These are phyloP conservation scores for Apiospora rasikravindrae DNA, from an alignment of 2,329 filamentous ascomycete genomes.

Conservation along the genomic window DNA sequence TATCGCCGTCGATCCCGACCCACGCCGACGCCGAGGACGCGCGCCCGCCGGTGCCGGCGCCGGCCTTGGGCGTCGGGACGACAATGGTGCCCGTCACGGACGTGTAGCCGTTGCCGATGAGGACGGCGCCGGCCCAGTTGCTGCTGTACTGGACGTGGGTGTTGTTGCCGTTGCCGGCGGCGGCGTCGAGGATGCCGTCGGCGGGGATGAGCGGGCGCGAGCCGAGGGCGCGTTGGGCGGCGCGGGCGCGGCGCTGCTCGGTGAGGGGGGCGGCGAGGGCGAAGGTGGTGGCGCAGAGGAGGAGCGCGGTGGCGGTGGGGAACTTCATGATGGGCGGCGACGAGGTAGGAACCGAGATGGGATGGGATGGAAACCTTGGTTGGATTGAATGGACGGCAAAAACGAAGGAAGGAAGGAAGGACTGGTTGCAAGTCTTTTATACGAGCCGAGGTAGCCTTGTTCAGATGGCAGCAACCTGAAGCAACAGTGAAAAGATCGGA, in stretches of 20 bases:
- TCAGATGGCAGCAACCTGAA: too few species aligned
- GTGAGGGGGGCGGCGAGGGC: conserved; percentile 53
- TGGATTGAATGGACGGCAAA: neutral
- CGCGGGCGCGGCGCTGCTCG: conserved; percentile 43
- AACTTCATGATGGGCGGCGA: conserved; percentile 52
- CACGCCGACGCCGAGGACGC: conserved; percentile 51
- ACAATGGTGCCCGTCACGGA: conserved; percentile 59
- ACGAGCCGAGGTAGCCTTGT: neutral
- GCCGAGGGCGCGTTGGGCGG: conserved; percentile 28
- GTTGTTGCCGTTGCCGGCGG: neutral
- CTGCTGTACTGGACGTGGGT: conserved; percentile 52
- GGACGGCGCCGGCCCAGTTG: conserved; percentile 66
- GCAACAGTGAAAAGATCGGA: too few species aligned
- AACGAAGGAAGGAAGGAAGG: neutral
- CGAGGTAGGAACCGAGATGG: neutral
- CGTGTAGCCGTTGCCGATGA: conserved; percentile 56
- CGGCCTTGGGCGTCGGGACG: conserved; percentile 54
- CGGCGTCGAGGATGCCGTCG: conserved; percentile 24
- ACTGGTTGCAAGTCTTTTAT: neutral
- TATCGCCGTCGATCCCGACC: conserved; percentile 68
- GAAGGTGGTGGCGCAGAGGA: conserved; percentile 44
- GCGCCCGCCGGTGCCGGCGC: conserved; percentile 40
- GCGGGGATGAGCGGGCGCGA: conserved; percentile 37
- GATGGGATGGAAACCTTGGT: neutral
- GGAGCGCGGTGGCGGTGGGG: conserved; percentile 41